Conservation (phyloP, 1,284 basidiomycete species). For the Schizophyllum commune region DNA sequence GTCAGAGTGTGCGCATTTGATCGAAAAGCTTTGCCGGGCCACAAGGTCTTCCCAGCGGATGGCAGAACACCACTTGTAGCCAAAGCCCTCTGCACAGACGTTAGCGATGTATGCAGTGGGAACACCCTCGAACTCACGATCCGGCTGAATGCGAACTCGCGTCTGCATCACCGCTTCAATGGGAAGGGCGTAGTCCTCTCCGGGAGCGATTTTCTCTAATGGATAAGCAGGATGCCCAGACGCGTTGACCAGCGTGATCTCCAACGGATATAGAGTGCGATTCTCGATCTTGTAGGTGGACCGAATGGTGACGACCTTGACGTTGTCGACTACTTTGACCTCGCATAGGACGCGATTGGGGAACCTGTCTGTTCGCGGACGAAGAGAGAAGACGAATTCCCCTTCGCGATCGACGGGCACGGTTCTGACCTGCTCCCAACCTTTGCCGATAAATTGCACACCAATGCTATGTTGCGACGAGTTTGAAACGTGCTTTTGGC, state of each 20-base stretch:
- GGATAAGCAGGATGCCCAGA: constrained; percentile 77
- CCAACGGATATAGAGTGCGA: constrained; percentile 86
- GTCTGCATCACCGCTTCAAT: constrained; percentile 86
- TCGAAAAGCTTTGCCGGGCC: constrained; percentile 68
- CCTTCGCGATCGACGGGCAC: constrained; percentile 95
- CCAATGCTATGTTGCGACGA: constrained; percentile 80
- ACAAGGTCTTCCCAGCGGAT: constrained; percentile 90
- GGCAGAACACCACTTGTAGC: constrained; percentile 90
- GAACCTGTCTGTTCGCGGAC: constrained; percentile 73
- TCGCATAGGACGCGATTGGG: constrained; percentile 86
- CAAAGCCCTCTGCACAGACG: constrained; percentile 73
- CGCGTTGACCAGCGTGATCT: constrained; percentile 86
- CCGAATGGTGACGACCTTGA: constrained; percentile 92
- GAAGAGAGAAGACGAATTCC: constrained; percentile 82
- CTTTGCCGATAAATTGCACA: constrained; percentile 77
- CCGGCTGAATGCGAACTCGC: constrained; percentile 84
- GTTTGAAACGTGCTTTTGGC: constrained; percentile 66
- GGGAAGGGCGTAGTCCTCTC: constrained; percentile 86
- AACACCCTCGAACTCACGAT: constrained; percentile 54
- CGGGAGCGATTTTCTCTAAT: constrained; percentile 80
- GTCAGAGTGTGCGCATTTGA: constrained; percentile 83
- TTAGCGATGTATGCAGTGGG: constrained; percentile 5
- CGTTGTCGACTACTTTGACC: constrained; percentile 85
- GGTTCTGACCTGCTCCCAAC: constrained; percentile 87
- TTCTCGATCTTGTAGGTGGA: constrained; percentile 95